Conservation (phyloP, 1,139 yeast genomes). For the Magnusiomyces paraingens region DNA sequence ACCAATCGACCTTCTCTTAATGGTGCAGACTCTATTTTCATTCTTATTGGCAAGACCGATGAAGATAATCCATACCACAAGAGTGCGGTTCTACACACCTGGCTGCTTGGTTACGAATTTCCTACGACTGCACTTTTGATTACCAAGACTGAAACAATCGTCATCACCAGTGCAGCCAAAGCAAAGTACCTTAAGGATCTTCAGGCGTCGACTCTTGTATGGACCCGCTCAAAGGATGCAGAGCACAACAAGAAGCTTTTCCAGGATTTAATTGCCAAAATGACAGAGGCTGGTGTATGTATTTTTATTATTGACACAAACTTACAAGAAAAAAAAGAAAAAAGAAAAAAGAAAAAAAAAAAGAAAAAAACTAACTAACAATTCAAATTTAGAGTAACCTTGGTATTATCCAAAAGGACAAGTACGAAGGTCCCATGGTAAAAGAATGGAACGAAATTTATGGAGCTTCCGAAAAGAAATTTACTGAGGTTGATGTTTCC, state of each 20-base stretch:
- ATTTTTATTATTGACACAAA: conserved; percentile 12
- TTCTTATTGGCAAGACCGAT: conserved; percentile 75
- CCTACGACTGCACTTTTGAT: conserved; percentile 78
- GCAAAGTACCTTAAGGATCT: conserved; percentile 31
- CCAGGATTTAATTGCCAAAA: conserved; percentile 47
- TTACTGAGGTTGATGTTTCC: conserved; percentile 47
- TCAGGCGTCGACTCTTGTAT: conserved; percentile 49
- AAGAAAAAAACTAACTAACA: too few relatives aligned
- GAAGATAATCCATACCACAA: conserved; percentile 88
- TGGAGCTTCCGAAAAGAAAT: conserved; percentile 31
- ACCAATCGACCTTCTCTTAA: conserved; percentile 39
- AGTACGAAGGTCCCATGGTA: conserved; percentile 74
- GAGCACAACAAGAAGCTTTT: conserved; percentile 68
- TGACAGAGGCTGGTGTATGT: conserved; percentile 38
- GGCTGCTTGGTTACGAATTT: conserved; percentile 93
- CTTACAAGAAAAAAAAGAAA: too few relatives aligned
- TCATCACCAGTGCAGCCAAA: conserved; percentile 82
- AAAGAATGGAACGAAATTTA: conserved; percentile 52
- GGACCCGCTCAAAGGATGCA: conserved; percentile 76
- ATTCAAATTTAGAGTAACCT: conserved; percentile 33
- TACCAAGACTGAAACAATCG: conserved; percentile 51
- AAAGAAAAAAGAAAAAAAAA: too few relatives aligned
- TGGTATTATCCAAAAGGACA: conserved; percentile 67
- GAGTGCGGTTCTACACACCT: conserved; percentile 80
- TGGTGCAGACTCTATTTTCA: conserved; percentile 50